These are phyloP conservation scores for Senecio squalidus DNA, from an alignment of 140 eudicot species.

Conservation along the genomic window DNA sequence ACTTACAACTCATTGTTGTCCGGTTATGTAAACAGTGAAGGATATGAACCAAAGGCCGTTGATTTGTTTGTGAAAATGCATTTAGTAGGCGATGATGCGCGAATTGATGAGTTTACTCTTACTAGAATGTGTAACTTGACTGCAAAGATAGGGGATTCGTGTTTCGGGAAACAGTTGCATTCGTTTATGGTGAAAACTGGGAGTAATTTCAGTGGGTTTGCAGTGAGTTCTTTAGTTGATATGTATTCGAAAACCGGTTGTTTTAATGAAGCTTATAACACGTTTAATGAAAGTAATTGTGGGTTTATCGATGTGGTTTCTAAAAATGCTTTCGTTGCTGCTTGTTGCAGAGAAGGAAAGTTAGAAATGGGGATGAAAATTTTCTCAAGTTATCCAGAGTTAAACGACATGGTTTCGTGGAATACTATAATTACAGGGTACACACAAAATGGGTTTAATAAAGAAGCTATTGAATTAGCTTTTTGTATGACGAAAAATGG, in stretches of 20 bases:
- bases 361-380: conserved; percentile 46
- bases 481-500: conserved; percentile 47
- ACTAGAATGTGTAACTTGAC: conserved; percentile 75
- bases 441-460: conserved; percentile 49
- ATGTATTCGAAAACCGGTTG: conserved; percentile 90
- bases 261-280: conserved; percentile 53
- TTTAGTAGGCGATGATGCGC: conserved; percentile 3
- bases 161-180: conserved; percentile 62
- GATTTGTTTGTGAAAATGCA: conserved; percentile 59
- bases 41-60: conserved; percentile 46
- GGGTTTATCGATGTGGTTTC: conserved; percentile 55
- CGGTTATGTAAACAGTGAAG: conserved; percentile 53
- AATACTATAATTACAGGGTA: conserved; percentile 73
- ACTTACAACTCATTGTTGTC: conserved; percentile 73
- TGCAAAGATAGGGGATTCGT: conserved; percentile 39
- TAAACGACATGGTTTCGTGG: conserved; percentile 76
- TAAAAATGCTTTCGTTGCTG: conserved; percentile 81
- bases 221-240: conserved; percentile 64
- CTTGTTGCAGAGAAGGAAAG: conserved; percentile 77
- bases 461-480: conserved; percentile 50
- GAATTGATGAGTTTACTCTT: conserved; percentile 66
- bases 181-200: conserved; percentile 73
- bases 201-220: conserved; percentile 46
- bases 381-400: conserved; percentile 42
- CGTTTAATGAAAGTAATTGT: conserved; percentile 35